Evolutionary conservation across 257 asterid species (phyloP).

Genomic region (Phtheirospermum japonicum): DNA sequence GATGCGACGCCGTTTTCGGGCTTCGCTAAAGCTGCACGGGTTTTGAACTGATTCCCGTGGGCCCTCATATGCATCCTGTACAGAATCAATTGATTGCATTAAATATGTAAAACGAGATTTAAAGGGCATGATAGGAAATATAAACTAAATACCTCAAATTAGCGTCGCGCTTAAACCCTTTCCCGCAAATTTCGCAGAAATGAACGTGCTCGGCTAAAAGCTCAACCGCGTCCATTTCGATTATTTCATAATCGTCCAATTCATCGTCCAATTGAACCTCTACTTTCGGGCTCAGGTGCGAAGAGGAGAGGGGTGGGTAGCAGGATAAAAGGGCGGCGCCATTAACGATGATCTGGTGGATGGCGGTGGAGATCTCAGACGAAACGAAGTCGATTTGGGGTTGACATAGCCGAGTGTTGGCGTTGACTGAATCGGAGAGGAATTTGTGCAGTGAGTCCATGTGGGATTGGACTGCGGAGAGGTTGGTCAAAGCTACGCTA

Average conservation of each 20-base stretch:
- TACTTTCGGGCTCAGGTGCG: slow-evolving; percentile 17
- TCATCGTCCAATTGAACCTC: slow-evolving; percentile 34
- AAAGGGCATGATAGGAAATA: neutral
- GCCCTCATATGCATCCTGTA: slow-evolving; percentile 98
- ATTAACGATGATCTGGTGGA: slow-evolving; percentile 63
- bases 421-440: slow-evolving; percentile 61
- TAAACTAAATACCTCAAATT: slow-evolving; percentile 33
- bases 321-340: slow-evolving; percentile 71
- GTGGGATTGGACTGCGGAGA: slow-evolving; percentile 49
- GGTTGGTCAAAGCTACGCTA: slow-evolving; percentile 46
- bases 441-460: slow-evolving; percentile 61
- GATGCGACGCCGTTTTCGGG: slow-evolving; percentile 37
- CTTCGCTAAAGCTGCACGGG: slow-evolving; percentile 67
- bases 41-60: slow-evolving; percentile 83
- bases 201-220: slow-evolving; percentile 84
- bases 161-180: slow-evolving; percentile 95
- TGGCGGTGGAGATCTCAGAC: slow-evolving; percentile 64
- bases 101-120: neutral
- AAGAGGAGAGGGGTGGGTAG: slow-evolving; percentile 27
- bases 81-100: neutral
- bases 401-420: slow-evolving; percentile 49
- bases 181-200: slow-evolving; percentile 84
- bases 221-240: slow-evolving; percentile 80
- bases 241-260: slow-evolving; percentile 45
- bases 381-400: slow-evolving; percentile 59